These are phyloP conservation scores for Amanita phalloides DNA, from an alignment of 768 basidiomycete species.

Conservation along the genomic window DNA sequence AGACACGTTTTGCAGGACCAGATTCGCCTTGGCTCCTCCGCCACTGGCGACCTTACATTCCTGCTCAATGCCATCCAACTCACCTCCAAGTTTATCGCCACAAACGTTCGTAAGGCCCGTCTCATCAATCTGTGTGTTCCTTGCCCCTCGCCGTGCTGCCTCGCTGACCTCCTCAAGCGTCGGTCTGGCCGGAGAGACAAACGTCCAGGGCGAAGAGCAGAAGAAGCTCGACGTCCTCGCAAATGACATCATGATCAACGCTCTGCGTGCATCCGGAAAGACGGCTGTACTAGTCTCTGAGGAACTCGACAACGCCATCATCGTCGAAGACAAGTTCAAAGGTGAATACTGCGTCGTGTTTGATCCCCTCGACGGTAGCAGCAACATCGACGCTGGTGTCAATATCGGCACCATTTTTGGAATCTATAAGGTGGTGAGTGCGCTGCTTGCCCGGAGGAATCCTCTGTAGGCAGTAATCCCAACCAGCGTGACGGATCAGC, in stretches of 20 bases:
- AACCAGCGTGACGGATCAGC: conserved; percentile 60
- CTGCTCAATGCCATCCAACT: conserved; percentile 94
- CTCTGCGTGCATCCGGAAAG: conserved; percentile 93
- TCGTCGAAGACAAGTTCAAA: conserved; percentile 71
- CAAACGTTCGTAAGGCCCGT: conserved; percentile 93
- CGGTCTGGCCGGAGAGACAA: conserved; percentile 92
- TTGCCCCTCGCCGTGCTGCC: neutral
- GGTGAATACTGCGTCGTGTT: conserved; percentile 98
- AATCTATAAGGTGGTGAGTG: conserved; percentile 80
- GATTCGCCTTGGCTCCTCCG: conserved; percentile 66
- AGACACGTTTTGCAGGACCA: conserved; percentile 89
- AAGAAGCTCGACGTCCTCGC: conserved; percentile 98
- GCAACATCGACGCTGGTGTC: conserved; percentile 97
- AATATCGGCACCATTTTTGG: conserved; percentile 98
- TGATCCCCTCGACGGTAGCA: conserved; percentile 92
- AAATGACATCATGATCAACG: conserved; percentile 99
- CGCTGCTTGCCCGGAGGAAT: neutral
- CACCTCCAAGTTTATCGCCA: conserved; percentile 95
- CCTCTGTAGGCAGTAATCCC: neutral
- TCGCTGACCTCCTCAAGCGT: conserved; percentile 41
- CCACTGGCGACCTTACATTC: conserved; percentile 90
- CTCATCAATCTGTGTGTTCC: conserved; percentile 86
- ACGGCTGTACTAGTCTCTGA: conserved; percentile 95
- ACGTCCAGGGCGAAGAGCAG: conserved; percentile 97
- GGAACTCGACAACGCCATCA: conserved; percentile 86